Base-by-base conservation (phyloP, 495 filamentous ascomycete species). In the Talaromyces stipitatus region DNA sequence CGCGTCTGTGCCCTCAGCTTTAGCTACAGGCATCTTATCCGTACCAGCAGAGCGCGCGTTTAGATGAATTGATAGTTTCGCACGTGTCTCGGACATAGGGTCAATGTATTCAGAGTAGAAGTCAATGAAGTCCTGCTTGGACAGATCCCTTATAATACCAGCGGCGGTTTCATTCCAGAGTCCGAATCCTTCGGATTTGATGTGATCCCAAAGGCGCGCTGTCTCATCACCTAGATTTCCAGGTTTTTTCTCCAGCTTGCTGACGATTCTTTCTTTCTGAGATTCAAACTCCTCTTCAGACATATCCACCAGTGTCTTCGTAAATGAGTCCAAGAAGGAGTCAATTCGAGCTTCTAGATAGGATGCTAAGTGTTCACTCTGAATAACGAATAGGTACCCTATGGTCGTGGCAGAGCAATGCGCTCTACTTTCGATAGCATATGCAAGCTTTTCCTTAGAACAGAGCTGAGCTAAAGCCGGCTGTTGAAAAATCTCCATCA, bases 371-470 rank as follows among this genome's bases (percentile, higher is more conserved):
- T 85, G 85, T 75, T 98, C 95, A 64, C 89, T 95, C 74, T 98
- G 95, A 46, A 98, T 92, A 61, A 97, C 83, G 57, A 98, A 85
- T 10, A 91, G 81, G 67, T 91, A 96, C 4, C 88, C 89, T 54
- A 89, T 85, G 4, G 86, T 89, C 0, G 86, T 91, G 47, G 81
- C 67, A 32, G 79, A 82, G 55, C 84, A 77, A 45, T 87, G 77
- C 12, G 82, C 71, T 14, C 90, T 89, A 50, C 86, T 92, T 74
- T 88, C 95, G 1, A 98, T 92, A 46, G 97, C 85, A 64, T 97
- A 98, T 18, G 94, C 95, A 10, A 98, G 86, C 69, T 98, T 94
- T 69, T 98, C 94, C 69, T 97, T 96, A 36, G 92, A 96, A 36
- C 95, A 84, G 2, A 98, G 77, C 66, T 91, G n/a, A 88, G 69